These are phyloP conservation scores for Aegilops speltoides DNA, from an alignment of 176 grass and related monocot species.

Conservation along the genomic window DNA sequence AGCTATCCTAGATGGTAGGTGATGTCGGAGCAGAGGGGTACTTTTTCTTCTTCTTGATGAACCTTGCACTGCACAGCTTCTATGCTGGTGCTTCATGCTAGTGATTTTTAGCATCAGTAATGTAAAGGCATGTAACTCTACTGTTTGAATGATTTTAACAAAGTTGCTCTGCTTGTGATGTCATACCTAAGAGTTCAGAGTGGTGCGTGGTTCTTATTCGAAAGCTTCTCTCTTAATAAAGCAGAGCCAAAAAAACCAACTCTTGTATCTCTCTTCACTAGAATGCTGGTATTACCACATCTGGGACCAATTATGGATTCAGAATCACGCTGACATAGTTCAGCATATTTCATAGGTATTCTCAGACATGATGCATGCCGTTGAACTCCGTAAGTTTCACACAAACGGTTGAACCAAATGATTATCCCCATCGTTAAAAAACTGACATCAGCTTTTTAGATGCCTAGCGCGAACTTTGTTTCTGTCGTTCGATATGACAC, in stretches of 20 bases:
- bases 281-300: background rate
- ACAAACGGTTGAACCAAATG: too few species aligned
- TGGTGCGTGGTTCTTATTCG: background rate
- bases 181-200: background rate
- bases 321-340: background rate
- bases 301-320: background rate
- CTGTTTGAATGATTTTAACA: conserved; percentile 31
- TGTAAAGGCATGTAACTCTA: conserved; percentile 33
- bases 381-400: too few species aligned
- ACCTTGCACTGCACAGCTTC: conserved; percentile 24
- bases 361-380: too few species aligned
- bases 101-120: conserved; percentile 12
- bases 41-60: background rate
- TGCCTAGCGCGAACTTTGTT: too few species aligned
- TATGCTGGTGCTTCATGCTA: conserved; percentile 32
- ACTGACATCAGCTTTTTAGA: too few species aligned
- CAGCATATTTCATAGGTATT: background rate
- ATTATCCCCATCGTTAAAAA: too few species aligned
- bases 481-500: too few species aligned
- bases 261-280: background rate
- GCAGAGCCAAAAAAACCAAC: background rate
- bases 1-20: background rate
- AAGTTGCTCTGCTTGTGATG: background rate
- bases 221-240: background rate
- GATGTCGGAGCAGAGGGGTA: conserved; percentile 15